Percentiles rank a stretch among this genome's conserved stretches.
These are phyloP conservation scores for Brassica nigra DNA, from an alignment of 345 rosid species.

Conservation along the genomic window DNA sequence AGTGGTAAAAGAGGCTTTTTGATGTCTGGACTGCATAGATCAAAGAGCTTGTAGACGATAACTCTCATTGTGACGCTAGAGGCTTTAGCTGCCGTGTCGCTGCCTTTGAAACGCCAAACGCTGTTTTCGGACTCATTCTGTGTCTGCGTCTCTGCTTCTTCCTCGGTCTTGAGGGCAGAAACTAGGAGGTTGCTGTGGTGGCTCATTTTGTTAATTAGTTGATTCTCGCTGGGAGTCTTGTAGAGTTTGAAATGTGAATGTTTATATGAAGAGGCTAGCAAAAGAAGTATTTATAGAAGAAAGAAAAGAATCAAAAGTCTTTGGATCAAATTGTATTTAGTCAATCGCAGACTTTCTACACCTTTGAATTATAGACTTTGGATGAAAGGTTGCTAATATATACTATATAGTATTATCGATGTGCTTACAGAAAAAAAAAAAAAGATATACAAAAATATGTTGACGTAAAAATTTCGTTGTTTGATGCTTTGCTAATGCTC, in stretches of 20 bases:
- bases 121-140: not conserved
- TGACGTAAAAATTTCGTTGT: not conserved
- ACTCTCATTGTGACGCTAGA: conserved; percentile 47
- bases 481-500: not conserved
- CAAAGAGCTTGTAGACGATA: conserved; percentile 37
- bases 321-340: not conserved
- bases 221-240: not conserved
- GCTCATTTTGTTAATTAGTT: conserved; percentile 19
- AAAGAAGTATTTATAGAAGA: conserved; percentile 4
- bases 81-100: conserved; percentile 36
- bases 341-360: conserved; percentile 9
- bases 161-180: conserved; percentile 14
- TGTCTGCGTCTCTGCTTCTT: conserved; percentile 19
- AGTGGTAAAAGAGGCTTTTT: conserved; percentile 47
- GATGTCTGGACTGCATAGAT: conserved; percentile 41
- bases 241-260: conserved; percentile 9
- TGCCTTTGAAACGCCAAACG: conserved; percentile 39
- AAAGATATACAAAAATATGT: not conserved
- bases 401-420: not conserved
- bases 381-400: not conserved
- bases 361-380: conserved; percentile 17
- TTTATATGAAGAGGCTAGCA: not conserved
- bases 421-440: not conserved
- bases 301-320: not conserved
- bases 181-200: conserved; percentile 17